Conservation (phyloP, 2,329 filamentous ascomycete genomes). For the Pseudogymnoascus sp. region DNA sequence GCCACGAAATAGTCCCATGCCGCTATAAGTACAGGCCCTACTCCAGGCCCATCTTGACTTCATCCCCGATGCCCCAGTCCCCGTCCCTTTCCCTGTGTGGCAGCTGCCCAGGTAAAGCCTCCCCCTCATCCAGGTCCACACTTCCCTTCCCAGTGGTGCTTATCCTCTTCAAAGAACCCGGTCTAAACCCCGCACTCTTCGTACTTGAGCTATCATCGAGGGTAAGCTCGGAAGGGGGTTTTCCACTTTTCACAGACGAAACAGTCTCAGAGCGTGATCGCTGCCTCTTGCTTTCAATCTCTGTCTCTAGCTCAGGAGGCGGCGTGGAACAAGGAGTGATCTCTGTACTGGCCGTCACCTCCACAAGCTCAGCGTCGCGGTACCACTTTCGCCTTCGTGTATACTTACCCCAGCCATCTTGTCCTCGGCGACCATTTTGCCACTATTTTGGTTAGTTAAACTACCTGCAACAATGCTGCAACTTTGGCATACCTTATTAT, state of each 20-base stretch:
- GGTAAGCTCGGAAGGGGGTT: neutral
- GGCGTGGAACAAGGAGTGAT: slow-evolving; percentile 39
- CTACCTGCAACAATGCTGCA: neutral
- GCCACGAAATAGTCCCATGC: neutral
- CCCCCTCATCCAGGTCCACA: slow-evolving; percentile 31
- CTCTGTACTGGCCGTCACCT: slow-evolving; percentile 47
- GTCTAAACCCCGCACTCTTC: slow-evolving; percentile 19
- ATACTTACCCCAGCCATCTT: slow-evolving; percentile 91
- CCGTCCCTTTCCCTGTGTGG: slow-evolving; percentile 48
- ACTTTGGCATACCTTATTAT: slow-evolving; percentile 69
- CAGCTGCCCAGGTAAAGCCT: slow-evolving; percentile 47
- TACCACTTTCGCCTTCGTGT: slow-evolving; percentile 94
- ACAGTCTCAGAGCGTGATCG: neutral
- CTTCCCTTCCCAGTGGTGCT: slow-evolving; percentile 18
- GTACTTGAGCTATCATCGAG: slow-evolving; percentile 14
- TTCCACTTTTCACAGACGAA: neutral
- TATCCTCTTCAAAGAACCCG: slow-evolving; percentile 19
- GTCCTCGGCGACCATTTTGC: slow-evolving; percentile 77
- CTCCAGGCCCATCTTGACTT: slow-evolving; percentile 76
- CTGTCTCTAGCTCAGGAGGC: slow-evolving; percentile 4
- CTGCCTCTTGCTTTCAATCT: neutral
- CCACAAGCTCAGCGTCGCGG: slow-evolving; percentile 89
- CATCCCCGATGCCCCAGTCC: slow-evolving; percentile 77
- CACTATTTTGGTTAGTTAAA: slow-evolving; percentile 49
- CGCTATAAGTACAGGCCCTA: slow-evolving; percentile 30